Conservation (phyloP, 2,329 filamentous ascomycete species). For the Pseudopyrenochaeta lycopersici region DNA sequence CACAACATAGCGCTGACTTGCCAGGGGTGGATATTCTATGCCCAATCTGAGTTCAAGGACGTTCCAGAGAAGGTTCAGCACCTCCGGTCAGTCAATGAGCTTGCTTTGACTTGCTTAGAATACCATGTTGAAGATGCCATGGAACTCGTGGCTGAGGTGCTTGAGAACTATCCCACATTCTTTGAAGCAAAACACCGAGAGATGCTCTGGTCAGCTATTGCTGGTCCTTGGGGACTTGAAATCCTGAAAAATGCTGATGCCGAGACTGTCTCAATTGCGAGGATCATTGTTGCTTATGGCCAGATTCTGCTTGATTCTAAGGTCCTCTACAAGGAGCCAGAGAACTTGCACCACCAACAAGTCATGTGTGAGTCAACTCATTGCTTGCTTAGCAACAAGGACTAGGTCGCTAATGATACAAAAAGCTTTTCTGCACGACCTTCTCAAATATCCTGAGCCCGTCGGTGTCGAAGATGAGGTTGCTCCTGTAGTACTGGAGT, state of each 20-base stretch:
- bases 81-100: constrained; percentile 67
- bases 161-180: constrained; percentile 47
- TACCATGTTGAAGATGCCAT: constrained; percentile 59
- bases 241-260: constrained; percentile 47
- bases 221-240: constrained; percentile 45
- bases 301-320: constrained; percentile 44
- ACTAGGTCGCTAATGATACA: constrained; percentile 8
- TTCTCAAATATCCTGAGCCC: constrained; percentile 72
- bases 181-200: constrained; percentile 43
- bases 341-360: constrained; percentile 42
- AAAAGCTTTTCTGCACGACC: constrained; percentile 64
- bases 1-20: constrained; percentile 13
- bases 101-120: constrained; percentile 68
- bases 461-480: constrained; percentile 77
- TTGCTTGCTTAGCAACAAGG: not conserved
- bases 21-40: constrained; percentile 79
- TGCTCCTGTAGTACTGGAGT: constrained; percentile 78
- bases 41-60: constrained; percentile 69
- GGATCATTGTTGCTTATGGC: constrained; percentile 48
- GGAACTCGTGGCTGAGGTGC: constrained; percentile 47
- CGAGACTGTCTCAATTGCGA: constrained; percentile 44
- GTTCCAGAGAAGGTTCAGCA: constrained; percentile 66
- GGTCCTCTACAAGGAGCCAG: constrained; percentile 59
- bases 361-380: constrained; percentile 42
- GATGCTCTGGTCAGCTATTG: constrained; percentile 45